Conservation (phyloP, 352 stramenopile genomes). For the Globisporangium alternatum region DNA sequence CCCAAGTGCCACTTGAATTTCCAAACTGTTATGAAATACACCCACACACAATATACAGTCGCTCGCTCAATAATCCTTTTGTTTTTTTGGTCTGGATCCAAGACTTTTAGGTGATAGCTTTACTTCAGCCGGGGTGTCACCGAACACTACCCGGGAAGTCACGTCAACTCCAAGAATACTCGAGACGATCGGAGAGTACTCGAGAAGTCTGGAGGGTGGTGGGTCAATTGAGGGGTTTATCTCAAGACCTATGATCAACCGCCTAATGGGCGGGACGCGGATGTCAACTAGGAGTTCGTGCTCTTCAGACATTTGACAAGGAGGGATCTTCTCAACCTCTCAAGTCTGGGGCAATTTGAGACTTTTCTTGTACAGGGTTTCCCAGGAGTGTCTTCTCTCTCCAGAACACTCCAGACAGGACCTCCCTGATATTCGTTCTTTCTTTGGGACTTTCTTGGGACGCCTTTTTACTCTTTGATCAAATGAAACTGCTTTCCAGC, state of each 20-base stretch:
- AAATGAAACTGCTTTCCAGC: background rate
- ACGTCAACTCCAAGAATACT: background rate
- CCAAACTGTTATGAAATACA: background rate
- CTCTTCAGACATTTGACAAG: background rate
- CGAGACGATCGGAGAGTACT: background rate
- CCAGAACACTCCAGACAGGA: background rate
- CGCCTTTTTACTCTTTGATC: background rate
- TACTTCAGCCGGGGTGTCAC: background rate
- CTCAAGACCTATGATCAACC: background rate
- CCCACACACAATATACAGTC: background rate
- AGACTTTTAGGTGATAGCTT: background rate
- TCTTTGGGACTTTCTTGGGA: slow-evolving; percentile 1
- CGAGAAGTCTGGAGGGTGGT: background rate
- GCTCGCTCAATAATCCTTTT: background rate
- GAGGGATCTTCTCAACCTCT: background rate
- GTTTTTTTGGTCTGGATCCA: background rate
- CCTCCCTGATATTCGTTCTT: slow-evolving; percentile 1
- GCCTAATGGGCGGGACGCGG: background rate
- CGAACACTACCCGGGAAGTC: background rate
- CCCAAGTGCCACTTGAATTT: background rate
- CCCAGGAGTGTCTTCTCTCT: background rate
- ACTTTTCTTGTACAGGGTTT: background rate
- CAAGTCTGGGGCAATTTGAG: background rate
- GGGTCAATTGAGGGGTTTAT: background rate
- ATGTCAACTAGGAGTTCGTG: background rate